phyloP scores from a whole-genome alignment of 129 eudicot species.

The carrot (Daucus carota) region DNA sequence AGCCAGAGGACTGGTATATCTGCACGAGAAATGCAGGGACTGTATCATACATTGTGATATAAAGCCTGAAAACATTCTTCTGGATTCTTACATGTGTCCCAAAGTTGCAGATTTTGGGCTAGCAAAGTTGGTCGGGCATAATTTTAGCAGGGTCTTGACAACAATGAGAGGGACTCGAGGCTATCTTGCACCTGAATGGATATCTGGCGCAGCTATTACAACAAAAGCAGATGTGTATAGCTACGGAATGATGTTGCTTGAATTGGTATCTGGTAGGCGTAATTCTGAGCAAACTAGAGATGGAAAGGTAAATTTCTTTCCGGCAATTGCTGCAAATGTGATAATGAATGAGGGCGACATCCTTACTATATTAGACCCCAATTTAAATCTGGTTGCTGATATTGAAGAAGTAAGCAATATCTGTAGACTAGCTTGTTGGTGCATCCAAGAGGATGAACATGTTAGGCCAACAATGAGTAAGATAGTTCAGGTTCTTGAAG shows the following conservation, averaged over 20 bases:
- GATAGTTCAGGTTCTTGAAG: background rate
- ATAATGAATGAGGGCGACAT: background rate
- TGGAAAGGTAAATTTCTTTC: background rate
- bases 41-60: constrained; percentile 5
- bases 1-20: background rate
- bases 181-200: constrained; percentile 3
- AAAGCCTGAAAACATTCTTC: constrained; percentile 1
- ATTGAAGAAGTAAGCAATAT: background rate
- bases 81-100: background rate
- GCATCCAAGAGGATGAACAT: background rate
- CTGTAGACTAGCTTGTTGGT: constrained; percentile 1
- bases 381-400: background rate
- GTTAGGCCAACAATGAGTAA: background rate
- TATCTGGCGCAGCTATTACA: background rate
- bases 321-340: background rate
- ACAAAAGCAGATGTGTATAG: constrained; percentile 2
- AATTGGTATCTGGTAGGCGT: background rate
- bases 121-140: background rate
- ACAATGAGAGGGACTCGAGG: constrained; percentile 5
- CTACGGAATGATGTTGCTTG: constrained; percentile 5
- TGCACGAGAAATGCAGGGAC: constrained; percentile 1
- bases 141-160: constrained; percentile 1
- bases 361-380: background rate
- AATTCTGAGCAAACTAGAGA: background rate
- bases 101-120: constrained; percentile 3